A percentile compares a stretch with the other conserved stretches of the same genome.
Evolutionary conservation across 2,329 filamentous ascomycete genomes (phyloP).

Genomic region (Dactylellina haptotyla): DNA sequence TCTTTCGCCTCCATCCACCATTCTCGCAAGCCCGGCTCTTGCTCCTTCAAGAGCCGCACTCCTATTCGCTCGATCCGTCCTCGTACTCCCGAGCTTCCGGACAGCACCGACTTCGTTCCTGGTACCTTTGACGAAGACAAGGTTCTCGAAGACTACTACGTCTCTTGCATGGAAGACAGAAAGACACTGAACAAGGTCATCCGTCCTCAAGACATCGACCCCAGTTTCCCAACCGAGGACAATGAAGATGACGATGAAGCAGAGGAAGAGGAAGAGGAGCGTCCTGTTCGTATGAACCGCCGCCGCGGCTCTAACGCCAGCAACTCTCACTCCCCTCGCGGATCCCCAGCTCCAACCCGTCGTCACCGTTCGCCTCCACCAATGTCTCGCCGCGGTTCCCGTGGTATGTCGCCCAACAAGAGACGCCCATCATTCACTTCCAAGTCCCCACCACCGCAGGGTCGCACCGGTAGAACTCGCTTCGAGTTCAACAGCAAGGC

Average conservation of each 20-base stretch:
- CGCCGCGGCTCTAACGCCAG: constrained; percentile 67
- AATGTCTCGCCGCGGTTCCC: constrained; percentile 54
- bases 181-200: constrained; percentile 81
- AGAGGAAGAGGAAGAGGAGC: constrained; percentile 67
- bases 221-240: constrained; percentile 94
- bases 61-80: constrained; percentile 69
- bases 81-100: constrained; percentile 83
- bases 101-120: constrained; percentile 99
- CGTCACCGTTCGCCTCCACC: constrained; percentile 61
- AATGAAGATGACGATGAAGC: constrained; percentile 83
- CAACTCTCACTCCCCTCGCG: constrained; percentile 64
- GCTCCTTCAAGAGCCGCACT: constrained; percentile 51
- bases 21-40: constrained; percentile 57
- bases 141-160: constrained; percentile 91
- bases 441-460: constrained; percentile 75
- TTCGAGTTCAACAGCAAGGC: constrained; percentile 68
- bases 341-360: constrained; percentile 62
- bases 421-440: constrained; percentile 67
- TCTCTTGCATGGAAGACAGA: constrained; percentile 82
- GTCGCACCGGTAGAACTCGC: constrained; percentile 63
- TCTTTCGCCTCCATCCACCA: constrained; percentile 67
- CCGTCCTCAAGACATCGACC: constrained; percentile 96
- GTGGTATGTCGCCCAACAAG: constrained; percentile 63
- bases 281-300: constrained; percentile 62
- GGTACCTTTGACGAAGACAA: constrained; percentile 96